These are phyloP conservation scores for Adansonia rubrostipa DNA, from an alignment of 441 rosid genomes.

Conservation along the genomic window DNA sequence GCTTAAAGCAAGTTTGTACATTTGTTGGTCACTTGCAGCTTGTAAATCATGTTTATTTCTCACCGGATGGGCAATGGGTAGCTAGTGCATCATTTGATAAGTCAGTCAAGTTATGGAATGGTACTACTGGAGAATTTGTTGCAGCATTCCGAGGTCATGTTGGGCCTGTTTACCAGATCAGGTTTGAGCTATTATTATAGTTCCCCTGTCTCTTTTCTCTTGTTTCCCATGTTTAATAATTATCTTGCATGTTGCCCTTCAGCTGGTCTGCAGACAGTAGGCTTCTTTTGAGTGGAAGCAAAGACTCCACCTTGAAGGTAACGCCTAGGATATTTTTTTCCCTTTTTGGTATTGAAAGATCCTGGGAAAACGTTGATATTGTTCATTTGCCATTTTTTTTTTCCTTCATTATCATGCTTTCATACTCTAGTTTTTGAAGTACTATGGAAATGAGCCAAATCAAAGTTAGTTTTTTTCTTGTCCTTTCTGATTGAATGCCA, in stretches of 20 bases:
- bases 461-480: neutral
- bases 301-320: too few relatives aligned
- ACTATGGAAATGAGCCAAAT: neutral
- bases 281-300: slow-evolving; percentile 54
- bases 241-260: slow-evolving; percentile 32
- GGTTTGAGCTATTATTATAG: slow-evolving; percentile 45
- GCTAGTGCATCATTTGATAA: slow-evolving; percentile 98
- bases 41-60: slow-evolving; percentile 94
- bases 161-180: slow-evolving; percentile 95
- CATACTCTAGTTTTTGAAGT: neutral
- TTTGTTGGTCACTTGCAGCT: slow-evolving; percentile 59
- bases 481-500: neutral
- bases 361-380: neutral
- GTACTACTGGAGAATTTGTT: slow-evolving; percentile 82
- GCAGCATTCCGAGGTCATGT: slow-evolving; percentile 93
- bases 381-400: neutral
- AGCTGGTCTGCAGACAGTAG: slow-evolving; percentile 99
- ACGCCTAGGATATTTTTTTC: too few relatives aligned
- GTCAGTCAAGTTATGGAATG: slow-evolving; percentile 96
- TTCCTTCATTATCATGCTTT: too few relatives aligned
- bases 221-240: slow-evolving; percentile 5
- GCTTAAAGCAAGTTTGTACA: neutral
- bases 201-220: slow-evolving; percentile 1
- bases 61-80: slow-evolving; percentile 97
- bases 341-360: too few relatives aligned